Percentiles rank a stretch among this genome's conserved stretches.
Evolutionary conservation across 1,284 basidiomycete genomes (phyloP).

Genomic region (Hymenochaete sp.): DNA sequence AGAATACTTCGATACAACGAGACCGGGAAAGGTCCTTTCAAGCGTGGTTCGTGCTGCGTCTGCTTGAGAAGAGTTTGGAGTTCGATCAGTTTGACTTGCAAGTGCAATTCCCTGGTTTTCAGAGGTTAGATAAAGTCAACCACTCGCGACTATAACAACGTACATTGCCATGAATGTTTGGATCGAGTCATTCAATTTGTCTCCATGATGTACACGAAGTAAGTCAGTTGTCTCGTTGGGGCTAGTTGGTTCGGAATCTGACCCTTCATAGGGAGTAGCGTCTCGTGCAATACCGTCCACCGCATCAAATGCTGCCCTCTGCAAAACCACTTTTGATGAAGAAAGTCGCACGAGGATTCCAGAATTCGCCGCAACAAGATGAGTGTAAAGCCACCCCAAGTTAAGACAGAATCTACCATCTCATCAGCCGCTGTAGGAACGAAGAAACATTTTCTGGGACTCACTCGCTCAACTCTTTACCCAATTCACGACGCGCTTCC

Average conservation of each 20-base stretch:
- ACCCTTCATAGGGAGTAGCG: conserved; percentile 2
- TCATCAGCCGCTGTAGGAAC: background rate
- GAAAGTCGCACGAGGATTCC: conserved; percentile 6
- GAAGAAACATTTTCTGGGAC: conserved; percentile 23
- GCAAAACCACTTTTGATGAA: conserved; percentile 19
- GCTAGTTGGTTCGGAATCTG: conserved; percentile 7
- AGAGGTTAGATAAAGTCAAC: conserved; percentile 4
- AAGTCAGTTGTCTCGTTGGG: conserved; percentile 31
- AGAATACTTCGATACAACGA: conserved; percentile 78
- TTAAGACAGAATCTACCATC: conserved; percentile 65
- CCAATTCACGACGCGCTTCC: conserved; percentile 83
- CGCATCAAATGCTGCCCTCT: conserved; percentile 26
- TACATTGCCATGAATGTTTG: conserved; percentile 88
- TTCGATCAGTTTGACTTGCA: conserved; percentile 85
- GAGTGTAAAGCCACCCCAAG: conserved; percentile 78
- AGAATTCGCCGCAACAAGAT: conserved; percentile 70
- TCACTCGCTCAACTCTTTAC: conserved; percentile 79
- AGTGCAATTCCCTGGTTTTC: conserved; percentile 74
- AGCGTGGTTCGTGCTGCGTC: conserved; percentile 85
- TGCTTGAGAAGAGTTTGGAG: conserved; percentile 77
- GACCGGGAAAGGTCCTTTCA: conserved; percentile 89
- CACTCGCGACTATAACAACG: conserved; percentile 8
- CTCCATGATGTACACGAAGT: conserved; percentile 30
- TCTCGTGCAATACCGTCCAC: conserved; percentile 11
- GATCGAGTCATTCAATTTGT: conserved; percentile 53